Evolutionary conservation across 208 protist species (phyloP).

Genomic region (Trypanosoma rangeli): DNA sequence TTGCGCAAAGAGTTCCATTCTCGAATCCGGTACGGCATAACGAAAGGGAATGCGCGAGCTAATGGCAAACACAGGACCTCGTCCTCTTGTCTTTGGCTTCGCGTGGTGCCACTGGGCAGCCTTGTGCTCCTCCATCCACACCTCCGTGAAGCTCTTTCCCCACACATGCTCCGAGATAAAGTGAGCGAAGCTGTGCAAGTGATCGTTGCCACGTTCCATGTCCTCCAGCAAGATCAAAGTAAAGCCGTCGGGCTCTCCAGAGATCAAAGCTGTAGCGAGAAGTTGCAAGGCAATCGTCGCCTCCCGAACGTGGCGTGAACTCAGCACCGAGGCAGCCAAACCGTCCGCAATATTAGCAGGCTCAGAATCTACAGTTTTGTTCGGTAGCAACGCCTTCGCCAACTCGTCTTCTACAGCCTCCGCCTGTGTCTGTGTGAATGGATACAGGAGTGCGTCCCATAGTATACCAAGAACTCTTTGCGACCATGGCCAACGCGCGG

Average conservation of each 20-base stretch:
- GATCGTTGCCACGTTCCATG: constrained; percentile 38
- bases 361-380: background rate
- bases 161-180: constrained; percentile 54
- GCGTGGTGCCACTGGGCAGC: constrained; percentile 71
- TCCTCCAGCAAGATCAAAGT: constrained; percentile 66
- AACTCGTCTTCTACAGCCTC: constrained; percentile 49
- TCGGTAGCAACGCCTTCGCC: constrained; percentile 36
- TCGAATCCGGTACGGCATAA: constrained; percentile 43
- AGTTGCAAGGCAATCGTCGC: constrained; percentile 55
- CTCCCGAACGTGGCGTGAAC: constrained; percentile 36
- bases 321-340: constrained; percentile 40
- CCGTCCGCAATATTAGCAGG: constrained; percentile 25
- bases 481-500: constrained; percentile 34
- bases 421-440: constrained; percentile 54
- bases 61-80: constrained; percentile 37
- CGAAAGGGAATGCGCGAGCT: constrained; percentile 43
- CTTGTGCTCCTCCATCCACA: constrained; percentile 70
- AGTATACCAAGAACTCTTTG: constrained; percentile 26
- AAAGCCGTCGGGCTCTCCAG: constrained; percentile 70
- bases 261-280: constrained; percentile 46
- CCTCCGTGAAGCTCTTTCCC: constrained; percentile 20
- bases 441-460: constrained; percentile 46
- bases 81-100: constrained; percentile 26
- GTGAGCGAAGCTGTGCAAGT: constrained; percentile 34
- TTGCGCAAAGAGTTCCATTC: constrained; percentile 63